A percentile compares a stretch with the other conserved stretches of the same genome.
These are phyloP conservation scores for Trametes hirsuta DNA, from an alignment of 1,284 basidiomycete species.

Conservation along the genomic window DNA sequence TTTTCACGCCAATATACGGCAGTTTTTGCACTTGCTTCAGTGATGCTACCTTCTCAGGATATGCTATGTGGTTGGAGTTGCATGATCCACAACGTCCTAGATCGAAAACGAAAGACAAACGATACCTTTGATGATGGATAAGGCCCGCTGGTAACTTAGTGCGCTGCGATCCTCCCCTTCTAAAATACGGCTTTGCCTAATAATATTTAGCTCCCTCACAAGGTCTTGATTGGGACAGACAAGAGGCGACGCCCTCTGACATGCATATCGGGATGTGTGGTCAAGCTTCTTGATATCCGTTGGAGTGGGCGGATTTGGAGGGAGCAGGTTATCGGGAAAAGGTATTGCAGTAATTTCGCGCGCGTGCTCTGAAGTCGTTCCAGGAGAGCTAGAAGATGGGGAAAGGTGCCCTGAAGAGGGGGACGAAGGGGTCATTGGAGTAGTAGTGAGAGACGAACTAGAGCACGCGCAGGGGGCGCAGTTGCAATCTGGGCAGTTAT, in stretches of 20 bases:
- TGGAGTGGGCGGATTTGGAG: conserved; percentile 29
- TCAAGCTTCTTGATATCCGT: conserved; percentile 32
- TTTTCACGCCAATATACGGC: conserved; percentile 65
- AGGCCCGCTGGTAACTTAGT: conserved; percentile 67
- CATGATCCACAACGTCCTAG: neutral
- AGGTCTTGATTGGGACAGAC: conserved; percentile 68
- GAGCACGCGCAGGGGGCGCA: conserved; percentile 31
- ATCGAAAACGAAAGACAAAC: neutral
- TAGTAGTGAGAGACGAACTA: conserved; percentile 15
- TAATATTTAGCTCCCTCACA: conserved; percentile 57
- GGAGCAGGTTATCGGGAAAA: conserved; percentile 31
- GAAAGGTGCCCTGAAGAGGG: neutral
- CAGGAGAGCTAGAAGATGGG: neutral
- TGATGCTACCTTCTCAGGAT: conserved; percentile 55
- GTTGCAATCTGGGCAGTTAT: conserved; percentile 46
- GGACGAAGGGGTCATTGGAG: conserved; percentile 4
- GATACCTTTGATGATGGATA: conserved; percentile 72
- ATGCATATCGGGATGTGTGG: conserved; percentile 55
- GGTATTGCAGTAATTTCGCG: neutral
- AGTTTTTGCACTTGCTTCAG: conserved; percentile 53
- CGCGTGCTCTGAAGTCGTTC: neutral
- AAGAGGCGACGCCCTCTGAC: conserved; percentile 63
- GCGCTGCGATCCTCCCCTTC: conserved; percentile 69
- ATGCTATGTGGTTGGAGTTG: conserved; percentile 48
- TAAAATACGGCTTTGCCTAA: conserved; percentile 57